Percentiles rank a stretch among this genome's conserved stretches.
These are phyloP conservation scores for Breynia disticha DNA, from an alignment of 441 rosid species.

Conservation along the genomic window DNA sequence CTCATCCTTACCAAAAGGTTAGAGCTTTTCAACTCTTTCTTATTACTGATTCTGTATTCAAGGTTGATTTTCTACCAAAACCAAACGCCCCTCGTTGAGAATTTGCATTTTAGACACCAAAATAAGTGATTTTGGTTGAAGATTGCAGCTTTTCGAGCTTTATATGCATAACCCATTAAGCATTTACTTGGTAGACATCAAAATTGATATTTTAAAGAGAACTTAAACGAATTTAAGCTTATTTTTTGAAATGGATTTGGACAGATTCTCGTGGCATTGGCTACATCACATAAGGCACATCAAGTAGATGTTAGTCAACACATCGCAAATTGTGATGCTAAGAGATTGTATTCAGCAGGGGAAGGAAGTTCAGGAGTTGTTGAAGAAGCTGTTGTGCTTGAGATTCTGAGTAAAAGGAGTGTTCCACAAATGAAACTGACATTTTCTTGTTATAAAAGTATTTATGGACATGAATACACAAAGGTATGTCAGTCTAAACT, in stretches of 20 bases:
- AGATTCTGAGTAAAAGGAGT: slow-evolving; percentile 56
- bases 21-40: background rate
- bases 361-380: slow-evolving; percentile 37
- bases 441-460: slow-evolving; percentile 45
- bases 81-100: too few relatives aligned
- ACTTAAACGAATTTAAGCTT: background rate
- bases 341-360: slow-evolving; percentile 44
- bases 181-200: too few relatives aligned
- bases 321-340: slow-evolving; percentile 51
- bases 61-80: too few relatives aligned
- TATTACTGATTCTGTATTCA: background rate
- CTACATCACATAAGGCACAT: slow-evolving; percentile 56
- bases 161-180: too few relatives aligned
- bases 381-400: slow-evolving; percentile 45
- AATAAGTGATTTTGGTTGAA: too few relatives aligned
- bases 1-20: slow-evolving; percentile 53
- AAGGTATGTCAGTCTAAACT: slow-evolving; percentile 20
- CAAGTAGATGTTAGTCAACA: slow-evolving; percentile 48
- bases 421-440: slow-evolving; percentile 49
- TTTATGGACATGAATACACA: slow-evolving; percentile 52
- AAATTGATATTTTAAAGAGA: background rate
- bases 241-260: background rate
- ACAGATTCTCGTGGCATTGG: slow-evolving; percentile 49
- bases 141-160: too few relatives aligned
- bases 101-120: too few relatives aligned